phyloP scores from a whole-genome alignment of 1,284 basidiomycete genomes.

The Trichosporon faecale region DNA sequence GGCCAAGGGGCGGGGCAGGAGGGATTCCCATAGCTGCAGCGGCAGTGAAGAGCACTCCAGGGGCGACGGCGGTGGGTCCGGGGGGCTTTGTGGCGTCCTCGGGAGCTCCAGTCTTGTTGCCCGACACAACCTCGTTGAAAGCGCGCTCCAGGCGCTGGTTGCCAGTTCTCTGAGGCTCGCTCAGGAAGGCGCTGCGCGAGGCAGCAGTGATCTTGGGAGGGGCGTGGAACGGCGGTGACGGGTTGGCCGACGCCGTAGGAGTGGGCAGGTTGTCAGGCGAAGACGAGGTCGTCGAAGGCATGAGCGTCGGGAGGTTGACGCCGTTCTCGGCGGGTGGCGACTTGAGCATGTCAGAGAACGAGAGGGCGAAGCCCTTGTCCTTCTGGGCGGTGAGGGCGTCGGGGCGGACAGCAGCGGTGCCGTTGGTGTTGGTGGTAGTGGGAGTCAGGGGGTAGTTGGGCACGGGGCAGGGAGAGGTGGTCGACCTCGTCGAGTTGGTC shows the following conservation, averaged over 20 bases:
- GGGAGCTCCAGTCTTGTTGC: constrained; percentile 41
- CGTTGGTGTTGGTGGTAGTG: constrained; percentile 27
- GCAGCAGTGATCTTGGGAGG: constrained; percentile 41
- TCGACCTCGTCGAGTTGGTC: constrained; percentile 37
- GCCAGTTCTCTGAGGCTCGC: constrained; percentile 25
- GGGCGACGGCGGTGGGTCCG: constrained; percentile 44
- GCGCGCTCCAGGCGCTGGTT: constrained; percentile 44
- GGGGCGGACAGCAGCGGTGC: background rate
- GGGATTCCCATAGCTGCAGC: constrained; percentile 42
- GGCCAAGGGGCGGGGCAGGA: constrained; percentile 35
- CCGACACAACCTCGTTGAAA: constrained; percentile 50
- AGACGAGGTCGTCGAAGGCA: background rate
- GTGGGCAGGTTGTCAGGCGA: constrained; percentile 28
- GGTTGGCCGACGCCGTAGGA: constrained; percentile 37
- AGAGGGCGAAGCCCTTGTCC: constrained; percentile 30
- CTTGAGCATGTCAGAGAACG: constrained; percentile 49
- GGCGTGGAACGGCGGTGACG: constrained; percentile 34
- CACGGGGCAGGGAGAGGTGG: constrained; percentile 31
- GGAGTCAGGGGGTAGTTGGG: constrained; percentile 43
- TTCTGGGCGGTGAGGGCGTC: constrained; percentile 3
- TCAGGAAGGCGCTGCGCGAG: constrained; percentile 34
- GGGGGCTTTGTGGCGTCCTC: constrained; percentile 26
- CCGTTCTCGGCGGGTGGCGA: constrained; percentile 35
- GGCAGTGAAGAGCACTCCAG: constrained; percentile 44
- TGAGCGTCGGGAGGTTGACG: constrained; percentile 4